Evolutionary conservation across 2,329 filamentous ascomycete species (phyloP).

Genomic region (Xylariaceae sp.): DNA sequence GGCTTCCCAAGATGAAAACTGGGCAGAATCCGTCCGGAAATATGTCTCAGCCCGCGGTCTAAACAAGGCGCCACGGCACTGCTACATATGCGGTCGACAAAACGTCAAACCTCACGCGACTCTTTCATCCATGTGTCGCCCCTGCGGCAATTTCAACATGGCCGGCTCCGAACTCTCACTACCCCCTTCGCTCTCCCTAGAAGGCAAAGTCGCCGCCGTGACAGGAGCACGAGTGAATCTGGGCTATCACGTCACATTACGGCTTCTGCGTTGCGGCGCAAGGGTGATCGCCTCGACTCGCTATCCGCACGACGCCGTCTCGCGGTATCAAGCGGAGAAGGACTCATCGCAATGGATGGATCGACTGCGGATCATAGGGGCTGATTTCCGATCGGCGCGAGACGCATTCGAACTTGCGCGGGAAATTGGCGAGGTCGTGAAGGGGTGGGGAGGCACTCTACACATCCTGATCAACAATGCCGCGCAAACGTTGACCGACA

Average conservation of each 20-base stretch:
- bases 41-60: not conserved
- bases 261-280: constrained; percentile 11
- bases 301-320: constrained; percentile 10
- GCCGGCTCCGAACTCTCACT: constrained; percentile 3
- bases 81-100: constrained; percentile 12
- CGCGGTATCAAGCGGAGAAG: constrained; percentile 6
- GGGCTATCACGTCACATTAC: constrained; percentile 6
- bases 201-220: constrained; percentile 2
- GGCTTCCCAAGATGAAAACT: not conserved
- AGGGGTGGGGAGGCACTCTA: constrained; percentile 8
- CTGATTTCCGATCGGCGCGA: constrained; percentile 9
- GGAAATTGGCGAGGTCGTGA: constrained; percentile 2
- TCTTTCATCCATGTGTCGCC: constrained; percentile 8
- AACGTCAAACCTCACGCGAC: not conserved
- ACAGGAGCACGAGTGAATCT: constrained; percentile 10
- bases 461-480: constrained; percentile 16
- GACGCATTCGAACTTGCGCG: constrained; percentile 11
- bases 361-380: constrained; percentile 5
- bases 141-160: constrained; percentile 12
- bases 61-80: not conserved
- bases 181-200: not conserved
- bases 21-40: constrained; percentile 2
- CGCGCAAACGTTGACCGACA: constrained; percentile 12
- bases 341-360: constrained; percentile 7
- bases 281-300: constrained; percentile 12